phyloP scores from a whole-genome alignment of 2,329 filamentous ascomycete species.

The Ramularia endophylla region DNA sequence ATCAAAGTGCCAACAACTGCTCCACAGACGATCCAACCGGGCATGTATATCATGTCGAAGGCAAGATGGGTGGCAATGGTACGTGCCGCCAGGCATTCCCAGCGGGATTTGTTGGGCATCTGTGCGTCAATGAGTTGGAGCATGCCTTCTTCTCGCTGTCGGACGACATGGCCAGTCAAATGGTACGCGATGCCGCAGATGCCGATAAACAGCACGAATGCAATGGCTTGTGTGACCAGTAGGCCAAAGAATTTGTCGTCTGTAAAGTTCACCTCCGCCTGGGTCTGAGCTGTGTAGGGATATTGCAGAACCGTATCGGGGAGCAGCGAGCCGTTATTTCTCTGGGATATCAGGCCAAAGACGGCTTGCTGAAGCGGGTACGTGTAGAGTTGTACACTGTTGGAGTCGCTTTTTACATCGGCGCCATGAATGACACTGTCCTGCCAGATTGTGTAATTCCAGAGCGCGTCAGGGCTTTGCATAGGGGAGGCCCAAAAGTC shows the following conservation, averaged over 20 bases:
- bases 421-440: conserved; percentile 73
- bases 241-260: conserved; percentile 67
- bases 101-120: conserved; percentile 67
- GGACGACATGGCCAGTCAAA: conserved; percentile 73
- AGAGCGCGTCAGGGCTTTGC: conserved; percentile 58
- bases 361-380: conserved; percentile 74
- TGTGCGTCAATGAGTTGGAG: conserved; percentile 82
- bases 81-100: conserved; percentile 68
- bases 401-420: conserved; percentile 57
- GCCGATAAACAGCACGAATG: conserved; percentile 68
- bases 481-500: conserved; percentile 68
- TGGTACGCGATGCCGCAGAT: conserved; percentile 79
- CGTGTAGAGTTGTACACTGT: conserved; percentile 68
- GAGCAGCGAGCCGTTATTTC: conserved; percentile 44
- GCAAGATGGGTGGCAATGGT: conserved; percentile 71
- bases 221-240: conserved; percentile 70
- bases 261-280: conserved; percentile 56
- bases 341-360: conserved; percentile 60
- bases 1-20: conserved; percentile 58
- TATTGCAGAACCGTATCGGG: conserved; percentile 50
- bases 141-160: conserved; percentile 81
- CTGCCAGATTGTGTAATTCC: conserved; percentile 65
- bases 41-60: conserved; percentile 70
- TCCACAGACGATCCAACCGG: conserved; percentile 72
- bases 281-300: conserved; percentile 65